phyloP scores from a whole-genome alignment of 148 eudicot genomes.

The Tetragonia tetragonoides region DNA sequence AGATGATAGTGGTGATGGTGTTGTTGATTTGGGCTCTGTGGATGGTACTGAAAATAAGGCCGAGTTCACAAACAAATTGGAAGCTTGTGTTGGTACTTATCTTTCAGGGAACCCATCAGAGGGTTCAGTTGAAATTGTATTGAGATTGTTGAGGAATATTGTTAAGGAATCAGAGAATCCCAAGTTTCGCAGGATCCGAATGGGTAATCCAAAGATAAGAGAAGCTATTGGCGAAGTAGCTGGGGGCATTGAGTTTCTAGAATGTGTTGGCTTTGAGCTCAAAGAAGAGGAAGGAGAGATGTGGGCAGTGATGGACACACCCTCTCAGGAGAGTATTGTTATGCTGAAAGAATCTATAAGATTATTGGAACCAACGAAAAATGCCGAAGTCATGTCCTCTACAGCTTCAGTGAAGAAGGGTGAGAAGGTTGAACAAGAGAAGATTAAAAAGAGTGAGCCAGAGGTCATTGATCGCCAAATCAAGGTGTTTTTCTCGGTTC shows the following conservation, averaged over 20 bases:
- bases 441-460: conserved; percentile 31
- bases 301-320: conserved; percentile 83
- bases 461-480: conserved; percentile 57
- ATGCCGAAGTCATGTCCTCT: conserved; percentile 23
- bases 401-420: conserved; percentile 36
- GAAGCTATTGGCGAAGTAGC: conserved; percentile 77
- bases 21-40: conserved; percentile 19
- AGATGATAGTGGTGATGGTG: conserved; percentile 22
- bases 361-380: conserved; percentile 45
- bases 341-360: conserved; percentile 42
- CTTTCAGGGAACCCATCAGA: conserved; percentile 74
- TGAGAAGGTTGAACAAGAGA: conserved; percentile 46
- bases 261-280: conserved; percentile 75
- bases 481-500: conserved; percentile 78
- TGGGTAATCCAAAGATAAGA: conserved; percentile 83
- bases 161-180: conserved; percentile 75
- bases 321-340: conserved; percentile 43
- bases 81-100: conserved; percentile 56
- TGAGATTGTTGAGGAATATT: conserved; percentile 62
- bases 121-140: conserved; percentile 59
- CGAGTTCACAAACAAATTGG: conserved; percentile 39
- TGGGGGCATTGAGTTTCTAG: conserved; percentile 80
- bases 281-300: conserved; percentile 82
- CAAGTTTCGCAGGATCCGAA: conserved; percentile 79
- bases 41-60: conserved; percentile 18